Conservation (phyloP, 2,329 filamentous ascomycete genomes). For the Microcera coccophila region DNA sequence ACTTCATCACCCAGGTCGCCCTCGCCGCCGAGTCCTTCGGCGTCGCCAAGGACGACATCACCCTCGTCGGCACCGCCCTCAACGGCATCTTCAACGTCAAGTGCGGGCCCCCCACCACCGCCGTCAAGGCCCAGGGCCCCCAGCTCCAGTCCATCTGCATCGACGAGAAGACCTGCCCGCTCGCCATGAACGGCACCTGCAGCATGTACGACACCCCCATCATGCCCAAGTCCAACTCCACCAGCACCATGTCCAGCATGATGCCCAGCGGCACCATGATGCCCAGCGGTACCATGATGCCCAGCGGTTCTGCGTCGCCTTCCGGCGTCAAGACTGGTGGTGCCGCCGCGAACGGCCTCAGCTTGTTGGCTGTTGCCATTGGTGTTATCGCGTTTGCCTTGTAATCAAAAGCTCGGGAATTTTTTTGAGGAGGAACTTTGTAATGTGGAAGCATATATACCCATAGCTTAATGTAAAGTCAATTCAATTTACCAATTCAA, state of each 20-base stretch:
- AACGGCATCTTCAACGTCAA: conserved; percentile 48
- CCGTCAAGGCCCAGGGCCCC: conserved; percentile 42
- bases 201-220: conserved; percentile 36
- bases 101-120: conserved; percentile 45
- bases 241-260: conserved; percentile 10
- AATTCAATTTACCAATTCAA: too few relatives aligned
- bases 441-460: background rate
- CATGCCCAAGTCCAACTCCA: conserved; percentile 18
- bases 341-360: conserved; percentile 24
- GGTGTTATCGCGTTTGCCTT: conserved; percentile 29
- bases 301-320: conserved; percentile 8
- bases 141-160: conserved; percentile 56
- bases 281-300: conserved; percentile 3
- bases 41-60: conserved; percentile 51
- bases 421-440: background rate
- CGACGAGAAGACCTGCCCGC: conserved; percentile 43
- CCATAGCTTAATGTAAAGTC: too few relatives aligned
- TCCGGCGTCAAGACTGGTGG: conserved; percentile 19
- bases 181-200: conserved; percentile 45
- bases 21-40: conserved; percentile 56
- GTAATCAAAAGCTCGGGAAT: conserved; percentile 17
- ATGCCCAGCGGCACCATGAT: conserved; percentile 6
- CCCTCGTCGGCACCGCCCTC: conserved; percentile 46
- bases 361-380: conserved; percentile 24
- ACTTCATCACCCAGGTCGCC: conserved; percentile 58